phyloP scores from a whole-genome alignment of 805 yeast species.

The Metschnikowia matae region DNA sequence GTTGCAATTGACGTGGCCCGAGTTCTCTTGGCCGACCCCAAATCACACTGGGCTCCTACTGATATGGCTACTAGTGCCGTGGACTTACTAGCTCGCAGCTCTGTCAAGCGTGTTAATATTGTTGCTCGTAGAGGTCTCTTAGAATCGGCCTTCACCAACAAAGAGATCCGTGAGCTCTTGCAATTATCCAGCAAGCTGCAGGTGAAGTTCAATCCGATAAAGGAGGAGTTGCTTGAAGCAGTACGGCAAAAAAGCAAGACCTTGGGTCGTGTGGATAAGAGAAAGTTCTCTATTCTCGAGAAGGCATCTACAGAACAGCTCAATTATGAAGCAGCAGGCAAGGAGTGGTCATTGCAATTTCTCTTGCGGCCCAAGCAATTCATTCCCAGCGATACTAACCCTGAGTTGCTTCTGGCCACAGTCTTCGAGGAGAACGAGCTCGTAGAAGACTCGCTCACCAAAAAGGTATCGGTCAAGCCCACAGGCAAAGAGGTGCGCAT shows the following conservation, averaged over 20 bases:
- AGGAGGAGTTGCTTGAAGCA: slow-evolving; percentile 27
- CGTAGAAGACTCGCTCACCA: slow-evolving; percentile 30
- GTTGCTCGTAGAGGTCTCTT: slow-evolving; percentile 83
- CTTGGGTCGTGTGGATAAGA: slow-evolving; percentile 53
- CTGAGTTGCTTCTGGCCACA: slow-evolving; percentile 40
- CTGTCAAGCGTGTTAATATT: slow-evolving; percentile 61
- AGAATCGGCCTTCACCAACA: slow-evolving; percentile 87
- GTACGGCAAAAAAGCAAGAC: slow-evolving; percentile 26
- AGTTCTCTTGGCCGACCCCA: slow-evolving; percentile 57
- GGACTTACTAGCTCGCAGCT: slow-evolving; percentile 45
- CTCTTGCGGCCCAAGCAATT: slow-evolving; percentile 59
- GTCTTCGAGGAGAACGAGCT: slow-evolving; percentile 48
- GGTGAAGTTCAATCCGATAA: slow-evolving; percentile 41
- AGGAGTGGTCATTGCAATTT: slow-evolving; percentile 66
- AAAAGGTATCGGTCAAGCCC: slow-evolving; percentile 25
- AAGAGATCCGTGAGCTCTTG: slow-evolving; percentile 83
- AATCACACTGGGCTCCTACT: slow-evolving; percentile 56
- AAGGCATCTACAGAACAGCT: slow-evolving; percentile 34
- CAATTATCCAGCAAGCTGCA: slow-evolving; percentile 49
- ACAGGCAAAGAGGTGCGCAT: slow-evolving; percentile 32
- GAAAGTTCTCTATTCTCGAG: slow-evolving; percentile 60
- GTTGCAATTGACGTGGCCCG: slow-evolving; percentile 92
- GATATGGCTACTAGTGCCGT: slow-evolving; percentile 70
- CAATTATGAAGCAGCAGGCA: slow-evolving; percentile 8
- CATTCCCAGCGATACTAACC: slow-evolving; percentile 36